Evolutionary conservation across 2,329 filamentous ascomycete species (phyloP).

Genomic region (Domatiomyces catenatus): DNA sequence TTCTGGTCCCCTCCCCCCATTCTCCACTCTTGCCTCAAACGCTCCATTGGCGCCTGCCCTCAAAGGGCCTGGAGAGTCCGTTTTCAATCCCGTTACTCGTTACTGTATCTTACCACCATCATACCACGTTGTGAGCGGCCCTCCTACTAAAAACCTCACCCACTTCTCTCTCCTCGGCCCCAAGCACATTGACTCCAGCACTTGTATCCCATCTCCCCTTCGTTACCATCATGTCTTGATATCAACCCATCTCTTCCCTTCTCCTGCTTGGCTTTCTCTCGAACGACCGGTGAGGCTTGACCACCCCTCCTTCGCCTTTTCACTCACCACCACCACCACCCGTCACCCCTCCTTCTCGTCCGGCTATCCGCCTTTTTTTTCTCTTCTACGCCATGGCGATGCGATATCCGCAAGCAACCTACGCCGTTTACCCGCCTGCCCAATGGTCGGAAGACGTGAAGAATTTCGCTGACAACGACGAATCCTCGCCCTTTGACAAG

Average conservation of each 20-base stretch:
- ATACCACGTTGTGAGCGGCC: not conserved
- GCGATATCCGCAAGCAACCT: constrained; percentile 28
- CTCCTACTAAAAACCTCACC: not conserved
- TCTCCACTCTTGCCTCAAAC: constrained; percentile 1
- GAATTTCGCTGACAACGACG: constrained; percentile 32
- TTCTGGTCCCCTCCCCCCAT: constrained; percentile 3
- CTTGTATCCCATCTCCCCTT: constrained; percentile 3
- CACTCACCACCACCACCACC: constrained; percentile 8
- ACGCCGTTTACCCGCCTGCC: constrained; percentile 29
- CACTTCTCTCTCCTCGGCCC: constrained; percentile 4
- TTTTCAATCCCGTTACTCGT: constrained; percentile 7
- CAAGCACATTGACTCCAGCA: constrained; percentile 3
- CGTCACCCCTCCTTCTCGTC: not conserved
- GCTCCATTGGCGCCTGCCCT: constrained; percentile 5
- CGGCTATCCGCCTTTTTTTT: not conserved
- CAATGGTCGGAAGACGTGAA: constrained; percentile 29
- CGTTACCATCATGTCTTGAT: constrained; percentile 1
- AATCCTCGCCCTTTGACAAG: constrained; percentile 27
- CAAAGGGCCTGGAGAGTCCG: constrained; percentile 5
- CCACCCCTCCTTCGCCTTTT: constrained; percentile 2
- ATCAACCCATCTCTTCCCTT: not conserved
- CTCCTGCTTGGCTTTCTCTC: not conserved
- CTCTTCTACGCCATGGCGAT: constrained; percentile 17
- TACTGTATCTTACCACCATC: constrained; percentile 6
- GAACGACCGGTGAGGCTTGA: not conserved